Evolutionary conservation across 1,139 yeast species (phyloP).

Genomic region (Nakaseomyces delphensis): DNA sequence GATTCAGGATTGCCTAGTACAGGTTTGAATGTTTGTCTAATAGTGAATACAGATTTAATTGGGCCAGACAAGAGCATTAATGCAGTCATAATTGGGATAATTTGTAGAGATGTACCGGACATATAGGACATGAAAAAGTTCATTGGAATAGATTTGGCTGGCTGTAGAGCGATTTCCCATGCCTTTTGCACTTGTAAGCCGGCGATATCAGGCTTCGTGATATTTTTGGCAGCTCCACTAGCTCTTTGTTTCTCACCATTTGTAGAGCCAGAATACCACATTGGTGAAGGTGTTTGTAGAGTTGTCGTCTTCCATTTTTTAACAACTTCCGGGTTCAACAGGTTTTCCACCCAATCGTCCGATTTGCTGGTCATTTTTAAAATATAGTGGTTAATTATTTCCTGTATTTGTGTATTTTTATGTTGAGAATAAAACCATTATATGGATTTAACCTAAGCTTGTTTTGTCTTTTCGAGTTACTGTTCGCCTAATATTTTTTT

Average conservation of each 20-base stretch:
- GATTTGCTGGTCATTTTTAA: background rate
- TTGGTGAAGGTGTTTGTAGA: conserved; percentile 1
- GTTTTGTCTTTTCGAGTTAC: no score
- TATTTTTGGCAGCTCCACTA: background rate
- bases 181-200: conserved; percentile 54
- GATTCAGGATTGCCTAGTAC: conserved; percentile 34
- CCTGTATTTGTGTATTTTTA: no score
- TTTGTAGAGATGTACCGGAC: conserved; percentile 85
- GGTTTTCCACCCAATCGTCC: conserved; percentile 5
- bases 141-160: conserved; percentile 84
- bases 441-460: no score
- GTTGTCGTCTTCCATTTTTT: background rate
- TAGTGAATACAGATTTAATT: conserved; percentile 55
- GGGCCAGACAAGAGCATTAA: conserved; percentile 76
- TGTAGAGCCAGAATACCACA: background rate
- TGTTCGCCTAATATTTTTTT: no score
- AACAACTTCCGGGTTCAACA: background rate
- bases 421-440: no score
- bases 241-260: background rate
- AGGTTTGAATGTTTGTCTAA: conserved; percentile 41
- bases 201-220: conserved; percentile 22
- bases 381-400: no score
- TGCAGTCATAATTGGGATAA: conserved; percentile 88
- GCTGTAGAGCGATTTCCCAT: conserved; percentile 79
- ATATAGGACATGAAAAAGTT: conserved; percentile 83